Conservation (phyloP, 2,329 filamentous ascomycete species). For the Sphaerostilbella broomeana region DNA sequence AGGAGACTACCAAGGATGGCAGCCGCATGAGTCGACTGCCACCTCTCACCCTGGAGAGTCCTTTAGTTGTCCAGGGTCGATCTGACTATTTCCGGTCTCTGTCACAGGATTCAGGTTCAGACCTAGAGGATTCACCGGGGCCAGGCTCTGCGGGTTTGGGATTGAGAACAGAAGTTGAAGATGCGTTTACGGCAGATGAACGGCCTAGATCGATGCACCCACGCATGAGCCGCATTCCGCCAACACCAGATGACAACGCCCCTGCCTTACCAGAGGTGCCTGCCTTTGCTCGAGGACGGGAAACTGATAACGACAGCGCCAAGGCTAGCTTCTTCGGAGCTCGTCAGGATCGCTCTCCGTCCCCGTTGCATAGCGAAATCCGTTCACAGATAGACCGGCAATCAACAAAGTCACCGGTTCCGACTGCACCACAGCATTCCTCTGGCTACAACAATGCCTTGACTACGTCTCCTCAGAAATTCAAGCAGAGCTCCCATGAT, state of each 20-base stretch:
- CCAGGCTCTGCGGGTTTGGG: constrained; percentile 31
- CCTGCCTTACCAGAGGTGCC: constrained; percentile 39
- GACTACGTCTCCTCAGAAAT: constrained; percentile 40
- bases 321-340: constrained; percentile 43
- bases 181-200: constrained; percentile 42
- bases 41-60: constrained; percentile 74
- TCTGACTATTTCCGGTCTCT: constrained; percentile 76
- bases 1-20: constrained; percentile 67
- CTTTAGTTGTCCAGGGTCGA: constrained; percentile 65
- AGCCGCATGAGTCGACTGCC: constrained; percentile 79
- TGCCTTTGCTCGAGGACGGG: constrained; percentile 36
- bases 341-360: constrained; percentile 53
- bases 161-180: constrained; percentile 50
- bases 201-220: constrained; percentile 71
- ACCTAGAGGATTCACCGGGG: constrained; percentile 28
- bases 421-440: constrained; percentile 29
- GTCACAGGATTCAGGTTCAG: constrained; percentile 55
- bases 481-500: constrained; percentile 42
- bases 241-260: constrained; percentile 41
- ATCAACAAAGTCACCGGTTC: constrained; percentile 24
- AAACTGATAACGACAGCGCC: constrained; percentile 33
- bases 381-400: constrained; percentile 24
- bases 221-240: constrained; percentile 58
- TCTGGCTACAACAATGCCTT: constrained; percentile 28
- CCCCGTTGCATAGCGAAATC: constrained; percentile 39